phyloP scores from a whole-genome alignment of 169 alveolate species.

The Babesia ovata region DNA sequence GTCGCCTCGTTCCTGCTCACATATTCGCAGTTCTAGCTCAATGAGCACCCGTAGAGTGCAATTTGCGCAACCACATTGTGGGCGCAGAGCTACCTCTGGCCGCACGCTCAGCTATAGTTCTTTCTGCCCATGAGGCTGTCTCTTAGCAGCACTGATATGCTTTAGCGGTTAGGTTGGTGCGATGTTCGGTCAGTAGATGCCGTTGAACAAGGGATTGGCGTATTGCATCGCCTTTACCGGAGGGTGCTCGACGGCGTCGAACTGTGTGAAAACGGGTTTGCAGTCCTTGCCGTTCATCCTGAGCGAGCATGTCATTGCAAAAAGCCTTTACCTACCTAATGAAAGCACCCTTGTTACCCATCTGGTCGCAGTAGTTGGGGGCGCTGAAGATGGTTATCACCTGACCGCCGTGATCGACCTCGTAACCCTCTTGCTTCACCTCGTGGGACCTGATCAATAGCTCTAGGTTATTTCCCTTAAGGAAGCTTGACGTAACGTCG shows the following conservation, averaged over 20 bases:
- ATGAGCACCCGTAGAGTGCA: too few relatives aligned
- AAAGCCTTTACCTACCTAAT: conserved; percentile 52
- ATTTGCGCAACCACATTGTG: too few relatives aligned
- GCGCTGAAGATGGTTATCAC: conserved; percentile 98
- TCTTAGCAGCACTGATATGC: neutral
- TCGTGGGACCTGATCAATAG: conserved; percentile 96
- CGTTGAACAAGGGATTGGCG: conserved; percentile 82
- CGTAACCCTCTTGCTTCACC: conserved; percentile 97
- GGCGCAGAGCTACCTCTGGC: too few relatives aligned
- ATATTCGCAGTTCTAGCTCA: too few relatives aligned
- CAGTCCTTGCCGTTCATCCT: conserved; percentile 88
- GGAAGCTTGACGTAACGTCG: conserved; percentile 93
- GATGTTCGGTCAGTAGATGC: conserved; percentile 51
- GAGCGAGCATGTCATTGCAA: neutral
- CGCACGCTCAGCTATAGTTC: too few relatives aligned
- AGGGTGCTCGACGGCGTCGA: conserved; percentile 93
- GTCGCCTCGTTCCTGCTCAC: too few relatives aligned
- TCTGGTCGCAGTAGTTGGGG: conserved; percentile 99
- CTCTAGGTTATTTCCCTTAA: conserved; percentile 88
- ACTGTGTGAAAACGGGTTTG: conserved; percentile 87
- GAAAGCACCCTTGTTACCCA: conserved; percentile 98
- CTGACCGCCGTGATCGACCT: conserved; percentile 94
- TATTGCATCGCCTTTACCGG: conserved; percentile 93
- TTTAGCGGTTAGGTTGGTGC: neutral
- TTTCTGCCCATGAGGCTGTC: too few relatives aligned